Conservation (phyloP, 106 monocot genomes). For the Amphibolis antarctica region DNA sequence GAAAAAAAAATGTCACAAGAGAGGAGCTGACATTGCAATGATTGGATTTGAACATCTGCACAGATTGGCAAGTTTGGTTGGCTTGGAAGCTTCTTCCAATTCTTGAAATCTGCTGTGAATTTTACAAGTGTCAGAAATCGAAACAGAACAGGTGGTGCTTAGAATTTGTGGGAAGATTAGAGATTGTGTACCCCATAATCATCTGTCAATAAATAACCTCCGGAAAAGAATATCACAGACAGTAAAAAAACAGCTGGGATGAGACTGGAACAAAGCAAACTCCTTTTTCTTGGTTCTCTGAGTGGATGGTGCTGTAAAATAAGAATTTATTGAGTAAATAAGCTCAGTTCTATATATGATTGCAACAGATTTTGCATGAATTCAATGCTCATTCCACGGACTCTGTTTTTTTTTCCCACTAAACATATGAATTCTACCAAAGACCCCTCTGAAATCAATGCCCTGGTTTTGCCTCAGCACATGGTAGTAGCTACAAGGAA, state of each 20-base stretch:
- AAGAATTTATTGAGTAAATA: neutral
- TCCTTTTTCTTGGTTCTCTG: neutral
- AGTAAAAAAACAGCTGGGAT: neutral
- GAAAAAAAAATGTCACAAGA: neutral
- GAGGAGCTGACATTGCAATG: conserved; percentile 30
- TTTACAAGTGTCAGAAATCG: neutral
- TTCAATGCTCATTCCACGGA: neutral
- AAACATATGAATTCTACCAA: neutral
- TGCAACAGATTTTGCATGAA: neutral
- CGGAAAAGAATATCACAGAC: neutral
- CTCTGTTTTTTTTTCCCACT: neutral
- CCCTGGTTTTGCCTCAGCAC: no score
- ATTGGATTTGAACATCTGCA: conserved; percentile 8
- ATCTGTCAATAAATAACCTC: neutral
- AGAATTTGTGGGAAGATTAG: neutral
- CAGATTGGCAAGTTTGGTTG: neutral
- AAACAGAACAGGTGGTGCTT: neutral
- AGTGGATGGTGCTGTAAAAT: neutral
- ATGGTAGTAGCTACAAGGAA: neutral
- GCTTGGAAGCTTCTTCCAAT: neutral
- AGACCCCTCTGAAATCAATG: neutral
- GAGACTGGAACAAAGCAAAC: neutral
- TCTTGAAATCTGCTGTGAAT: neutral
- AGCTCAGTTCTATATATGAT: neutral
- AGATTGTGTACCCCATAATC: neutral